Evolutionary conservation across 352 stramenopile genomes (phyloP), one percentile per base, ranked within the genome.

Genomic region (Hyaloperonospora arabidopsidis): DNA sequence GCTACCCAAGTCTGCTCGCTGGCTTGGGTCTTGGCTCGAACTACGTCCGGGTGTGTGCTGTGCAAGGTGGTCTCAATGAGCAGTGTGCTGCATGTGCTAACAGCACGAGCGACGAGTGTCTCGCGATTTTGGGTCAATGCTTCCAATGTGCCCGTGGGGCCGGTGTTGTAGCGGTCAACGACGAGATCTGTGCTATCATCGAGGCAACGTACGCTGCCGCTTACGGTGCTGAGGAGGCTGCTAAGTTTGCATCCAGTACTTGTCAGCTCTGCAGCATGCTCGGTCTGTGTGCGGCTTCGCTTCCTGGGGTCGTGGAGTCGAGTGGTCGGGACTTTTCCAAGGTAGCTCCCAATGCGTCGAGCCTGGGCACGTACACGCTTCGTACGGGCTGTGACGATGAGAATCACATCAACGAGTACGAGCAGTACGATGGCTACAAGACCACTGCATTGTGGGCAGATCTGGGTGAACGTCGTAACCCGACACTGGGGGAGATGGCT

Each of bases 351-450:
- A 38, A 52, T 13, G 40, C 59, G 1, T 49, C 52, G 3, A 40
- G 32, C 2, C 63, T 86, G 12, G 61, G 59, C 54, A 69, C 52
- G 57, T 84, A 76, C 63, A 71, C 62, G 6, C 49, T 70, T 39
- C 60, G 57, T 22, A 82, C 75, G 13, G 75, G 75, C 15, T 86
- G 75, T 34, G 66, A 86, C 23, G 72, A 86, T 49, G 65, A 72
- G n/a, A 60, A 71, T 49, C 53, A 58, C 29, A 81, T 84, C 47
- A 72, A 70, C 41, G 75, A 75, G 57, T 86, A 81, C 59, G 61
- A 72, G 28, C 22, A 71, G 49, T 86, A 77, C 59, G 69, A 84
- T 38, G 70, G 72, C 40, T 67, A 65, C 59, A 70, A 40, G 35
- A 47, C 12, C 11, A 67, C 61, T 15, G 64, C 75, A 3, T 38